Percentiles rank a stretch among this genome's conserved stretches.
These are phyloP conservation scores for Sphagnurus paluster DNA, from an alignment of 1,284 basidiomycete species.

Conservation along the genomic window DNA sequence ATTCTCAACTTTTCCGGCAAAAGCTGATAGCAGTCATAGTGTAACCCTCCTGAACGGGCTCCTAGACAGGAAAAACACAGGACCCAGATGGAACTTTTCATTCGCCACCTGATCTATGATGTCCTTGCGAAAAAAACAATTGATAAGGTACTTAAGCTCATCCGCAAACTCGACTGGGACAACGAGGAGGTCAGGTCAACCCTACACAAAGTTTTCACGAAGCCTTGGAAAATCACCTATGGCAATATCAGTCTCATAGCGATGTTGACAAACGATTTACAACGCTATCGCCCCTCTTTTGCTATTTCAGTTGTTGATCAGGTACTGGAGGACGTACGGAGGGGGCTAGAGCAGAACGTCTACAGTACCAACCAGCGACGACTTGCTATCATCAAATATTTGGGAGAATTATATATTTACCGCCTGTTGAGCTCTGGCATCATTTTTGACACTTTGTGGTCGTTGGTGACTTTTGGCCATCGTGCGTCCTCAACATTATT, in stretches of 20 bases:
- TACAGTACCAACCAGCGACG: conserved; percentile 96
- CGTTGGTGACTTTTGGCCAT: conserved; percentile 94
- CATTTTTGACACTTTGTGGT: conserved; percentile 95
- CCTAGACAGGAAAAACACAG: conserved; percentile 85
- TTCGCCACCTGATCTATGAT: conserved; percentile 91
- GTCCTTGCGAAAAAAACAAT: conserved; percentile 88
- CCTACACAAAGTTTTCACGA: conserved; percentile 85
- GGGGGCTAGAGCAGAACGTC: conserved; percentile 91
- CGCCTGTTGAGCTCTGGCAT: conserved; percentile 88
- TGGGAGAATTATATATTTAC: conserved; percentile 98
- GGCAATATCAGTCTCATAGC: conserved; percentile 90
- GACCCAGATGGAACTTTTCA: conserved; percentile 89
- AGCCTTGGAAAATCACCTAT: conserved; percentile 96
- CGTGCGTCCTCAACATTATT: conserved; percentile 53
- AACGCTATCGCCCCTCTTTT: conserved; percentile 90
- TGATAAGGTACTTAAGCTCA: conserved; percentile 89
- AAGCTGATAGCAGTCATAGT: conserved; percentile 48
- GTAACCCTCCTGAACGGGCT: conserved; percentile 94
- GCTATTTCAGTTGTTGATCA: conserved; percentile 90
- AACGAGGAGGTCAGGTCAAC: conserved; percentile 55
- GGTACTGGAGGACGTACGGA: conserved; percentile 88
- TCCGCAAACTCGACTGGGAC: conserved; percentile 97
- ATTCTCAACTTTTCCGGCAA: not conserved
- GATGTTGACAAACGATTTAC: conserved; percentile 91
- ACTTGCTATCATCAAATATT: conserved; percentile 88